Evolutionary conservation across 78 protist genomes (phyloP).

Genomic region (Polysphondylium violaceum): DNA sequence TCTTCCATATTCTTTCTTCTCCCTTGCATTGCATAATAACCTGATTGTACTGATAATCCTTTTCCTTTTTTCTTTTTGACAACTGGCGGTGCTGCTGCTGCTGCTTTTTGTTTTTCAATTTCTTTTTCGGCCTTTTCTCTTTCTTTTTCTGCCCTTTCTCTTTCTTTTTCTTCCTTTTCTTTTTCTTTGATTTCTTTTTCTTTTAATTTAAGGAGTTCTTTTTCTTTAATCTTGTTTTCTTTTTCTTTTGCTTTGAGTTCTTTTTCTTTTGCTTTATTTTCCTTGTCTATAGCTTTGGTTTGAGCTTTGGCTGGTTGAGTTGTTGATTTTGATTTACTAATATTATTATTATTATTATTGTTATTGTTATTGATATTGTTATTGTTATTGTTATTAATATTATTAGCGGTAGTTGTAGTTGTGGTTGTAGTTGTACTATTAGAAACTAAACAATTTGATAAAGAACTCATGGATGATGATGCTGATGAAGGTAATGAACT

Average conservation of each 20-base stretch:
- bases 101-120: constrained; percentile 26
- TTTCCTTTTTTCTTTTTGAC: constrained; percentile 19
- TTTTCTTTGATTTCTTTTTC: not conserved
- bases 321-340: not conserved
- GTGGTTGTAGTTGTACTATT: not conserved
- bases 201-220: not conserved
- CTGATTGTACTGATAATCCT: constrained; percentile 27
- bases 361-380: not conserved
- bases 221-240: not conserved
- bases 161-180: constrained; percentile 12
- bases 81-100: too few species aligned
- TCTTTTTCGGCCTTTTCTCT: constrained; percentile 23
- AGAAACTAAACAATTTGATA: too few species aligned
- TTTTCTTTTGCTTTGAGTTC: not conserved
- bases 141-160: not conserved
- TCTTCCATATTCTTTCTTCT: constrained; percentile 84
- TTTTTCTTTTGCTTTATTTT: not conserved
- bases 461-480: constrained; percentile 6
- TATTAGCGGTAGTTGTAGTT: not conserved
- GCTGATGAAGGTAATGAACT: constrained; percentile 7
- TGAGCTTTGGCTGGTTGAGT: not conserved
- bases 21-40: constrained; percentile 52
- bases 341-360: not conserved
- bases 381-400: not conserved
- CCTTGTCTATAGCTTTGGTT: not conserved